Base-by-base conservation (phyloP, 2,329 filamentous ascomycete genomes). In the Apiospora arundinis region DNA sequence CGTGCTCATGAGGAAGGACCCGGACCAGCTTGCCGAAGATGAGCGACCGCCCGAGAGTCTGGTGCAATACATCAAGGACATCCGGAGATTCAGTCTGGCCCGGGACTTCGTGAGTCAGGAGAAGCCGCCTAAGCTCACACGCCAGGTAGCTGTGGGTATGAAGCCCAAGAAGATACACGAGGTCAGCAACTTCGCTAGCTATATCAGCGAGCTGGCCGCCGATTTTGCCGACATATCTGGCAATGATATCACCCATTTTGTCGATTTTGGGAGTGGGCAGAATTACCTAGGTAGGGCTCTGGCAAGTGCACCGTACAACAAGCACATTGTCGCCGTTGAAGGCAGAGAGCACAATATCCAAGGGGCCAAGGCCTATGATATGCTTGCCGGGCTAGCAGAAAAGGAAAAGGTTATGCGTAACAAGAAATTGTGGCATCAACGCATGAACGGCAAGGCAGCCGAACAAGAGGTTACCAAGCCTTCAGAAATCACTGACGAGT, bases 191-290 rank as follows among this genome's bases (percentile, higher is more conserved):
- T 98, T 98, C 78, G 93, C 95, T n/a, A 89, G 89, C 74, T 98
- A 95, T 77, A 89, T 98, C 69, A 88, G 94, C 68, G 78, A 83
- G 3, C 83, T 92, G 12, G 86, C 89, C 0, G 82, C 83, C 70
- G 86, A 88, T 40, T 87, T 97, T 32, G 86, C 89, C 3, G 79
- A 84, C 1, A 83, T 89, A 1, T 87, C 92, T 56, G 84, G 85
- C 0, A 82, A 85, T 67, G 82, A 86, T 18, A 91, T 98, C 72
- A 93, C 94, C 0, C 95, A 98, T 83, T 91, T 97, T 72, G 92
- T 98, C 67, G 96, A 99, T 82, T 97, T 98, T 81, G 96, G 96
- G 40, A 97, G 95, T 69, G 96, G 96, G 0, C 95, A 98, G 81
- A 98, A 98, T 79, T 99, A 99, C 78, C 90, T 99, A 4, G 95